phyloP scores from a whole-genome alignment of 106 monocot species.

The Dioscorea dumetorum region DNA sequence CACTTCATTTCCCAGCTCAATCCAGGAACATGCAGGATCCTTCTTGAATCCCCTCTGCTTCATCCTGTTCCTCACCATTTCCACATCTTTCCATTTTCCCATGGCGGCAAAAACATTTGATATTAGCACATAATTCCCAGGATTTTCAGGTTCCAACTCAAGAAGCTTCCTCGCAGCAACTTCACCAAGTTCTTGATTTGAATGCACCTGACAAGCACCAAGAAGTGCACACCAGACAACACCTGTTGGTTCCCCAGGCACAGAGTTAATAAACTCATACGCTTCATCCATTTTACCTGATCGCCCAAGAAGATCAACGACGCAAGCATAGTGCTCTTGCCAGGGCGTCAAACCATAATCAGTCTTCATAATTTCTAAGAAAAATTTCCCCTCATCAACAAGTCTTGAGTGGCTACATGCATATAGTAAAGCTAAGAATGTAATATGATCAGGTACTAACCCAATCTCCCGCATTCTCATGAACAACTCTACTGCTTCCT shows the following conservation, averaged over 20 bases:
- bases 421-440: slow-evolving; percentile 61
- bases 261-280: slow-evolving; percentile 48
- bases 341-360: slow-evolving; percentile 51
- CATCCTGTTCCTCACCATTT: slow-evolving; percentile 50
- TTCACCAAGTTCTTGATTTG: slow-evolving; percentile 31
- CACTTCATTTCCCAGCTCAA: slow-evolving; percentile 53
- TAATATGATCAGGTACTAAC: slow-evolving; percentile 50
- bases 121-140: slow-evolving; percentile 71
- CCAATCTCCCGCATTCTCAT: slow-evolving; percentile 29
- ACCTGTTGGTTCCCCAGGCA: slow-evolving; percentile 51
- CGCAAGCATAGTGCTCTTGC: slow-evolving; percentile 81
- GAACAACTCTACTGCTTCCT: slow-evolving; percentile 45
- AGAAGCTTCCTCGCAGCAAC: slow-evolving; percentile 60
- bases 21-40: slow-evolving; percentile 70
- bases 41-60: slow-evolving; percentile 53
- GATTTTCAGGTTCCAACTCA: slow-evolving; percentile 70
- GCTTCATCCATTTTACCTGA: slow-evolving; percentile 59
- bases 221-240: slow-evolving; percentile 77
- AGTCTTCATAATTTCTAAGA: slow-evolving; percentile 32
- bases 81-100: slow-evolving; percentile 56
- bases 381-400: slow-evolving; percentile 30
- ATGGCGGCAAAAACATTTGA: slow-evolving; percentile 65
- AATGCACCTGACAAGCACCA: slow-evolving; percentile 61
- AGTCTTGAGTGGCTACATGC: slow-evolving; percentile 75
- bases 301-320: slow-evolving; percentile 79